Conservation (phyloP, 2,329 filamentous ascomycete genomes). For the Aspergillus viridinutans region DNA sequence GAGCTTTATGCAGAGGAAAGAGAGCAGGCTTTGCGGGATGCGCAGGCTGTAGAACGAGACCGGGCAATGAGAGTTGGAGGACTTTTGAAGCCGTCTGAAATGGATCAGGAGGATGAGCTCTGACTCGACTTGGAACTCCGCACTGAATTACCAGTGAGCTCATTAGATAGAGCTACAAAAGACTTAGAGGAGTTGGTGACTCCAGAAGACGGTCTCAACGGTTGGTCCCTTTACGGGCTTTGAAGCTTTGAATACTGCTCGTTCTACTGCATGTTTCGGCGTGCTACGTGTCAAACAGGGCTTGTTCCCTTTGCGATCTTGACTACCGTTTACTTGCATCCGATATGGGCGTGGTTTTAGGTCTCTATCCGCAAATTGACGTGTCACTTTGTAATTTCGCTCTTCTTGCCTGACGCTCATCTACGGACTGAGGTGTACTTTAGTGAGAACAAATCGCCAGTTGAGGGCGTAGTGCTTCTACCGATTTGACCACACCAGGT, state of each 20-base stretch:
- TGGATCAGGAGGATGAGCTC: slow-evolving; percentile 75
- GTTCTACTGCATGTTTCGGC: background rate
- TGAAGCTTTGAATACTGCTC: slow-evolving; percentile 23
- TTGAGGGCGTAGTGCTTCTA: background rate
- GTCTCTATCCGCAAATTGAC: background rate
- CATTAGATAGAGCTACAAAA: slow-evolving; percentile 24
- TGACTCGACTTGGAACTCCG: slow-evolving; percentile 74
- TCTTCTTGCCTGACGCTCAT: background rate
- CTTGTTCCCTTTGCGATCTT: slow-evolving; percentile 8
- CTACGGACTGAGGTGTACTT: background rate
- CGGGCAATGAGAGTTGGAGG: slow-evolving; percentile 92
- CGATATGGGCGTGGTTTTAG: background rate
- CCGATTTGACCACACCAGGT: background rate
- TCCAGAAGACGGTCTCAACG: slow-evolving; percentile 47
- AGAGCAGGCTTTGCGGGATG: slow-evolving; percentile 82
- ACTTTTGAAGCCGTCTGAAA: slow-evolving; percentile 92
- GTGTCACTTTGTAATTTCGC: background rate
- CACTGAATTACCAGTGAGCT: slow-evolving; percentile 52
- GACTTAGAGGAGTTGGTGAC: slow-evolving; percentile 17
- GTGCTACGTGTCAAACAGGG: background rate
- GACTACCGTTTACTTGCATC: background rate
- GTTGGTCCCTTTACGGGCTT: slow-evolving; percentile 64
- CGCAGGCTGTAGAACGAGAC: slow-evolving; percentile 83
- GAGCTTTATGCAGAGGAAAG: slow-evolving; percentile 93
- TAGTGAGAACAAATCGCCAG: background rate